Evolutionary conservation across 495 filamentous ascomycete genomes (phyloP), one percentile per base, ranked within the genome.

Genomic region (Daldinia childiae): DNA sequence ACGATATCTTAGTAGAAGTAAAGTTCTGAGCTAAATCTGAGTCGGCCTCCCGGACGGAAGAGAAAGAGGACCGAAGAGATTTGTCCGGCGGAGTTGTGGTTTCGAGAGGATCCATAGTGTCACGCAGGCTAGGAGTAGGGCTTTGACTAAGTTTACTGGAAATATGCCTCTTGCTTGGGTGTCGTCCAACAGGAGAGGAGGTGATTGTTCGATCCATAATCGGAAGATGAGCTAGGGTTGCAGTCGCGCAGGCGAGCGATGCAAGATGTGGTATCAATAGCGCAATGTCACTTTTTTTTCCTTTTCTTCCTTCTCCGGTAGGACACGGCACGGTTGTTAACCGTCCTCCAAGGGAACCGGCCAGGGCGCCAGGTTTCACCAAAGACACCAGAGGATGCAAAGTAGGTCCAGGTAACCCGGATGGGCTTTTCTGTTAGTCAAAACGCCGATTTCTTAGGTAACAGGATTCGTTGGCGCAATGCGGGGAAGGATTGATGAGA

Each of bases 21-120:
- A 94, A 94, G 17, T 86, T 90, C 81, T 94, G 91, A 54, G 89
- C 86, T 59, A 92, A 85, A 66, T 78, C 77, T 54, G 78, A 77
- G 66, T 84, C 80, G 69, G 79, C 80, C 74, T 88, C 86, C 50
- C 85, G 81, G 74, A 87, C 82, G 41, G 85, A 87, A n/a, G 85
- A 87, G 76, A 88, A 88, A 60, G 84, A 86, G 19, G 83, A 83
- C 48, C 86, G 82, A 59, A 80, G 77, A 55, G 76, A 77, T 64
- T 78, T 79, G 77, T 83, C 82, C 58, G 81, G 78, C 6, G 72
- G 63, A 64, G 67, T 74, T 21, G 59, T 59, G 45, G 11, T 71
- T 41, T 55, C 71, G 52, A 51, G 38, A 43, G 61, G 64, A 19
- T 68, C 72, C 72, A 74, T 73, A 30, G 41, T 68, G 61, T 73